phyloP scores from a whole-genome alignment of 1,139 yeast genomes.

The Lodderomyces oxycetoniae region DNA sequence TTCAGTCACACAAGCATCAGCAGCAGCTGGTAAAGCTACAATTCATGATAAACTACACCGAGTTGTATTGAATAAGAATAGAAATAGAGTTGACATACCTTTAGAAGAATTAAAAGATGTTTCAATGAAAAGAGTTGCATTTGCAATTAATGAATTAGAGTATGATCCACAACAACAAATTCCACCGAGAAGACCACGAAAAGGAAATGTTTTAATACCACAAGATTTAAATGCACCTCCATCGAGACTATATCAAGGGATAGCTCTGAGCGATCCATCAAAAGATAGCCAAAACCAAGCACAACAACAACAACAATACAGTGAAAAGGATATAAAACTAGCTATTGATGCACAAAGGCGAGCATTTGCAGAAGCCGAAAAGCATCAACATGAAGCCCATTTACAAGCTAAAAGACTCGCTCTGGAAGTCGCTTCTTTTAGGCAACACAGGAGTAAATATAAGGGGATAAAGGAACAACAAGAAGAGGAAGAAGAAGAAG shows the following conservation, averaged over 20 bases:
- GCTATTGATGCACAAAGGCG: slow-evolving; percentile 56
- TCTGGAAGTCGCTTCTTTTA: slow-evolving; percentile 50
- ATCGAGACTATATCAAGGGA: slow-evolving; percentile 62
- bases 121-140: slow-evolving; percentile 63
- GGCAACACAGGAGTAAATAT: slow-evolving; percentile 10
- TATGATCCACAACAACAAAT: slow-evolving; percentile 94
- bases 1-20: slow-evolving; percentile 6
- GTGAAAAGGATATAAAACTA: slow-evolving; percentile 45
- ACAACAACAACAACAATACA: slow-evolving; percentile 22
- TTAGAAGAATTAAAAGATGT: slow-evolving; percentile 33
- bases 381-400: slow-evolving; percentile 74
- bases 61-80: slow-evolving; percentile 45
- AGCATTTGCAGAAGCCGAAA: slow-evolving; percentile 57
- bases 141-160: slow-evolving; percentile 63
- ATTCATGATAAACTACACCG: slow-evolving; percentile 19
- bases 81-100: slow-evolving; percentile 30
- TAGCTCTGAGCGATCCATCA: slow-evolving; percentile 24
- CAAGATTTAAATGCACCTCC: slow-evolving; percentile 64
- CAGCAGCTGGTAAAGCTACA: slow-evolving; percentile 4
- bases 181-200: slow-evolving; percentile 78
- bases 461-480: slow-evolving; percentile 12
- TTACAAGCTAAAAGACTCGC: slow-evolving; percentile 65
- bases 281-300: slow-evolving; percentile 4
- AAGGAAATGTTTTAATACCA: slow-evolving; percentile 75
- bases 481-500: slow-evolving; percentile 19